Evolutionary conservation across 371 early-diverging fungal species (phyloP).

Genomic region (Mucor plumbeus): DNA sequence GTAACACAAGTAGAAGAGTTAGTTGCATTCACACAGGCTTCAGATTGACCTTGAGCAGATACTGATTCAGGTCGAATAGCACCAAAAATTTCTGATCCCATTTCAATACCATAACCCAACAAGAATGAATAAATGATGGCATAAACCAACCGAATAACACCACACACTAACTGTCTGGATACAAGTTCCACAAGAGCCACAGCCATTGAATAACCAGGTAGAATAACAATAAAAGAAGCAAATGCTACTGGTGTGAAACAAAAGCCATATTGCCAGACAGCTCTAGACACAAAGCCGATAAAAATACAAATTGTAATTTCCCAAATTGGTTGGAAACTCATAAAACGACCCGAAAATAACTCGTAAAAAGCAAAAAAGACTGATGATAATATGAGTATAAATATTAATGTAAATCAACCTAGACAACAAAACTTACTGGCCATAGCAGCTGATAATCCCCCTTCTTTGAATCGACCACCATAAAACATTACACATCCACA

Average conservation of each 20-base stretch:
- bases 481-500: constrained; percentile 55
- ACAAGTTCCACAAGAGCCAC: constrained; percentile 81
- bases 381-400: constrained; percentile 14
- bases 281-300: constrained; percentile 67
- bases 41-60: constrained; percentile 16
- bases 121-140: constrained; percentile 79
- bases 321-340: constrained; percentile 61
- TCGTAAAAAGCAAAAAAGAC: constrained; percentile 52
- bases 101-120: constrained; percentile 78
- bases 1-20: constrained; percentile 33
- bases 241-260: constrained; percentile 57
- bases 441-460: constrained; percentile 43
- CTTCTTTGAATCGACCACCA: constrained; percentile 52
- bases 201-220: constrained; percentile 79
- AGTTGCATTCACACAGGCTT: constrained; percentile 24
- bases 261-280: constrained; percentile 37
- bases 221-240: constrained; percentile 60
- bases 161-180: constrained; percentile 83
- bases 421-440: constrained; percentile 37
- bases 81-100: constrained; percentile 64
- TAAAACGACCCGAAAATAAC: constrained; percentile 41
- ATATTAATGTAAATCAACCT: background rate
- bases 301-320: constrained; percentile 73
- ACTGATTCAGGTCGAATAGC: constrained; percentile 41
- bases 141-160: constrained; percentile 82